A percentile compares a stretch with the other conserved stretches of the same genome.
phyloP scores from a whole-genome alignment of 2,329 filamentous ascomycete genomes.

The Dissoconium aciculare region DNA sequence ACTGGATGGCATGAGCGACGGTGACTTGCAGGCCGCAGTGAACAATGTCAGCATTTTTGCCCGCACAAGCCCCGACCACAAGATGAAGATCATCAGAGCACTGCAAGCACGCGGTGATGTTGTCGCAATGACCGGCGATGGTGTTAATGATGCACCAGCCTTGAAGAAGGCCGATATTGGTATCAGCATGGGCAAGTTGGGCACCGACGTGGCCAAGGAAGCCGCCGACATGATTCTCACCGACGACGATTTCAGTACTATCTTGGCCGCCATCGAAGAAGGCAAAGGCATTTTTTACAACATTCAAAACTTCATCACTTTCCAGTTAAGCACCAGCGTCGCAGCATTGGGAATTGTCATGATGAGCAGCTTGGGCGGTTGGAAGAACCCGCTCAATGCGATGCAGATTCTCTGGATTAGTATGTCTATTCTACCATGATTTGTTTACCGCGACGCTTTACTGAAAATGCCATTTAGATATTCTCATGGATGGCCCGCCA shows the following conservation, averaged over 20 bases:
- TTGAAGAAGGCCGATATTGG: slow-evolving; percentile 96
- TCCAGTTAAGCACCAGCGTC: slow-evolving; percentile 93
- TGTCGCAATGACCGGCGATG: slow-evolving; percentile 97
- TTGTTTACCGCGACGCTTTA: background rate
- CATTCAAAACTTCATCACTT: slow-evolving; percentile 97
- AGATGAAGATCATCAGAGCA: slow-evolving; percentile 88
- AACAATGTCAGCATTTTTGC: slow-evolving; percentile 87
- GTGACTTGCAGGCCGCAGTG: slow-evolving; percentile 71
- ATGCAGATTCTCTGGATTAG: slow-evolving; percentile 99
- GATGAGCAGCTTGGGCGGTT: slow-evolving; percentile 79
- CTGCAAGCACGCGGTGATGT: slow-evolving; percentile 88
- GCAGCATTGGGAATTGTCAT: slow-evolving; percentile 84
- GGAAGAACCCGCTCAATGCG: slow-evolving; percentile 89
- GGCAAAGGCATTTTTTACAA: slow-evolving; percentile 99
- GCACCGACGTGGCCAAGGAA: slow-evolving; percentile 94
- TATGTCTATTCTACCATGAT: slow-evolving; percentile 36
- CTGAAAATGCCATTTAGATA: slow-evolving; percentile 45
- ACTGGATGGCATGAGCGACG: slow-evolving; percentile 79
- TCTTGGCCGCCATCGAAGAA: slow-evolving; percentile 90
- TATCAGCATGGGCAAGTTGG: slow-evolving; percentile 87
- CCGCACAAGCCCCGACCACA: slow-evolving; percentile 90
- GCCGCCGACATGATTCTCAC: slow-evolving; percentile 88
- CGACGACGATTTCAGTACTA: slow-evolving; percentile 80
- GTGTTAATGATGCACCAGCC: slow-evolving; percentile 93
- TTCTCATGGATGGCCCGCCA: slow-evolving; percentile 97